Conservation (phyloP, 345 rosid genomes). For the Angophora floribunda region DNA sequence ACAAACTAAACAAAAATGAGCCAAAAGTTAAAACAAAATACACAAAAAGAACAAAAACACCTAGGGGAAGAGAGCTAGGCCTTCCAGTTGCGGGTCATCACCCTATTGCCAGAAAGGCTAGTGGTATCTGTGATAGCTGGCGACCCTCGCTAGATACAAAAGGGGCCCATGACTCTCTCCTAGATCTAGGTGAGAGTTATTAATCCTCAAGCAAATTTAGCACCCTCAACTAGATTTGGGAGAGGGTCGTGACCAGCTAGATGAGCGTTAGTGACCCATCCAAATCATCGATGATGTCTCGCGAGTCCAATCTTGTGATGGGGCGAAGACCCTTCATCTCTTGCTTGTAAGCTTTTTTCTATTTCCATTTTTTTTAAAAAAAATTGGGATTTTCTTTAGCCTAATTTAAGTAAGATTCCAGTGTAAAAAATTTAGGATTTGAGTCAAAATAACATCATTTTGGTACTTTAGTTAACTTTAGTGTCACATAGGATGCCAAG, state of each 20-base stretch:
- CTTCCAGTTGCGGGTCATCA: background rate
- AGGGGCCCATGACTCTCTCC: too few species aligned
- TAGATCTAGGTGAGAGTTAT: too few species aligned
- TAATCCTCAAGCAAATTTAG: too few species aligned
- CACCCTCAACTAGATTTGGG: too few species aligned
- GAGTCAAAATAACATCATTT: background rate
- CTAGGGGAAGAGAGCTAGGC: too few species aligned
- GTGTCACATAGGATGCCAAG: rapidly evolving
- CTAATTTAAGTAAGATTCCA: too few species aligned
- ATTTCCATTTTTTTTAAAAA: too few species aligned
- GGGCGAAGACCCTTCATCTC: background rate
- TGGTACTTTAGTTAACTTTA: background rate
- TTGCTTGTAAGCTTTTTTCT: background rate
- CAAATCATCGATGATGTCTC: background rate
- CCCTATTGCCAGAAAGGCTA: background rate
- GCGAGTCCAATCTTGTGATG: background rate
- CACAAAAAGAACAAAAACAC: too few species aligned
- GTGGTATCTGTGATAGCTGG: rapidly evolving
- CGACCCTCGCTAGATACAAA: background rate
- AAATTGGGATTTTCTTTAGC: background rate
- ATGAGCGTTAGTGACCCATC: too few species aligned
- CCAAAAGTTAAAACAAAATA: too few species aligned
- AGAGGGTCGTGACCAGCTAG: too few species aligned
- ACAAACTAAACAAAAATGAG: too few species aligned
- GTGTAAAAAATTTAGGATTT: background rate